Conservation (phyloP, 129 eudicot genomes). For the Ambrosia artemisiifolia region DNA sequence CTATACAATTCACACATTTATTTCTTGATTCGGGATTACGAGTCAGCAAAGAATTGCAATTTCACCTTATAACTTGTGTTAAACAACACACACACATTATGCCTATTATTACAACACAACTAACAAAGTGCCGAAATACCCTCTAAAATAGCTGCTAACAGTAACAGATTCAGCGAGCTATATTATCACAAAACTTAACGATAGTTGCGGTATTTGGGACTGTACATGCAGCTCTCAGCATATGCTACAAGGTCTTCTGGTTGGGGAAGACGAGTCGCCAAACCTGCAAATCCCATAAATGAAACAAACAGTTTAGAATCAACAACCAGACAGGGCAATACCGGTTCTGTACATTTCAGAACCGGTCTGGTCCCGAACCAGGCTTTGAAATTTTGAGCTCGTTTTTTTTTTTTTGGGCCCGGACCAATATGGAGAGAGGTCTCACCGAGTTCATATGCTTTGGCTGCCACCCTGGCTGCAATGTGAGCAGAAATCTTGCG, state of each 20-base stretch:
- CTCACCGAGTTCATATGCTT: slow-evolving; percentile 46
- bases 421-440: background rate
- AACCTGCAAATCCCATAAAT: slow-evolving; percentile 38
- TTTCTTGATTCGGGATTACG: slow-evolving; percentile 1
- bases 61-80: slow-evolving; percentile 24
- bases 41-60: slow-evolving; percentile 11
- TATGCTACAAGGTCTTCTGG: slow-evolving; percentile 69
- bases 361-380: background rate
- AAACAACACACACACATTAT: slow-evolving; percentile 3
- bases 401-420: background rate
- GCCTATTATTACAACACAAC: slow-evolving; percentile 27
- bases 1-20: background rate
- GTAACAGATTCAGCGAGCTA: background rate
- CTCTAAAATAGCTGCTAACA: slow-evolving; percentile 17
- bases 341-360: too few species aligned
- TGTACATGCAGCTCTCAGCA: slow-evolving; percentile 99
- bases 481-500: slow-evolving; percentile 50
- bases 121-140: slow-evolving; percentile 2
- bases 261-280: slow-evolving; percentile 89
- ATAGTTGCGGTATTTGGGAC: slow-evolving; percentile 80
- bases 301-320: background rate
- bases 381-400: too few species aligned
- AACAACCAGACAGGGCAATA: too few species aligned
- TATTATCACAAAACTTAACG: slow-evolving; percentile 39
- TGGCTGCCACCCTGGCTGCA: slow-evolving; percentile 42